Evolutionary conservation across 441 rosid genomes (phyloP).

Genomic region (Codiaeum variegatum): DNA sequence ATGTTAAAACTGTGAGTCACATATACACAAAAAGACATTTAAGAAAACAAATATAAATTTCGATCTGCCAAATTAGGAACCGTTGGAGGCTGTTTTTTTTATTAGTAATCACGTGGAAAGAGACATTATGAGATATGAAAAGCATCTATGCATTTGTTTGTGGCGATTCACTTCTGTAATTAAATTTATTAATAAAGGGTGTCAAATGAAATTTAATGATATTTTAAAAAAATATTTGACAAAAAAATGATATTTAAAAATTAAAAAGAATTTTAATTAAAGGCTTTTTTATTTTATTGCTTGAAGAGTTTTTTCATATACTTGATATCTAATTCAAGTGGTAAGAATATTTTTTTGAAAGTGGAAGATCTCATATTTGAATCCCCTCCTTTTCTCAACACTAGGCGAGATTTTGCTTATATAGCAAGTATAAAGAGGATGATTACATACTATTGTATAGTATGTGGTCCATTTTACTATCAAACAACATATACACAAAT

Average conservation of each 20-base stretch:
- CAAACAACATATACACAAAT: too few relatives aligned
- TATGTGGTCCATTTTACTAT: too few relatives aligned
- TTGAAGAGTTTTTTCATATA: background rate
- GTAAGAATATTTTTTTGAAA: too few relatives aligned
- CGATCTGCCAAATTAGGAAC: constrained; percentile 14
- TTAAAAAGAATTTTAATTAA: background rate
- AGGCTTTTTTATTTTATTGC: constrained; percentile 3
- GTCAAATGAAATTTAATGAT: too few relatives aligned
- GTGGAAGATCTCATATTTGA: too few relatives aligned
- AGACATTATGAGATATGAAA: constrained; percentile 8
- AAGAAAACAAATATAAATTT: constrained; percentile 2
- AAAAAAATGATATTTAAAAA: background rate
- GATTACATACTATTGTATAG: too few relatives aligned
- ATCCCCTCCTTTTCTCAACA: too few relatives aligned
- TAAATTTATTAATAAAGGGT: too few relatives aligned
- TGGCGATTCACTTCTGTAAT: constrained; percentile 9
- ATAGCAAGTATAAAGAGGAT: too few relatives aligned
- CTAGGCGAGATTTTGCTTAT: too few relatives aligned
- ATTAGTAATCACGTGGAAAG: constrained; percentile 9
- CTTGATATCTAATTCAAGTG: too few relatives aligned
- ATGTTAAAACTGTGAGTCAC: constrained; percentile 9
- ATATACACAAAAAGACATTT: background rate
- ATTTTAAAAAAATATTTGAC: too few relatives aligned
- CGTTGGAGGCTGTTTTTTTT: constrained; percentile 15
- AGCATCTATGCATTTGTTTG: background rate